Base-by-base conservation (phyloP, 371 early-diverging fungal species). In the Gilbertella persicaria region DNA sequence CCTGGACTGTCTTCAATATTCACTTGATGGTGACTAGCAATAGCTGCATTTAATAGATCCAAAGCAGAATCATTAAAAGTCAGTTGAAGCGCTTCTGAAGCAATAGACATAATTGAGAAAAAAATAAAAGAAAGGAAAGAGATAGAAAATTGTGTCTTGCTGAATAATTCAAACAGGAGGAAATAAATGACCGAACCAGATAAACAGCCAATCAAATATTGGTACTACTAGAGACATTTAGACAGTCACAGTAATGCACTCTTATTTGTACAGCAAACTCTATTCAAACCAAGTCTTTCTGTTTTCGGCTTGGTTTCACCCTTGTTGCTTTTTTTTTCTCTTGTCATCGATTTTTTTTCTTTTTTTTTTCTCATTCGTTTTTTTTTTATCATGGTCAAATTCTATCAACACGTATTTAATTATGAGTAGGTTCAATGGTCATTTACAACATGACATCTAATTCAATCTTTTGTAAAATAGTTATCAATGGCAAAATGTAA, bases 401-500 rank as follows among this genome's bases (percentile, higher is more conserved):
- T 92, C 61, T 91, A 85, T 67, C 85, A 88, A 45, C 89, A 91
- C 52, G 81, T 79, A 13, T 85, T 83, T 45, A 74, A 77, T 28
- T 92, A 85, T 60, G 88, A 89, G 85, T 86, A 85, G 67, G 77
- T 62, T 14, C 2, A 47, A 19, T 35, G 30, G 12, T 16, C 29
- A 45, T 4, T 16, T 1, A 49, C 5, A 23, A 39, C 25, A 38
- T 6, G 8, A 8, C 17, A 36, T 37, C 1, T 35, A n/a, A 21
- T n/a, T 19, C 14, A 19, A 17, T 25, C n/a, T n/a, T n/a, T n/a
- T n/a, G n/a, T n/a, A n/a, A n/a, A n/a, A 5, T 42, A 90, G 90
- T 24, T 82, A 86, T 58, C 79, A 82, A 42, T 95, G 95, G 95
- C 79, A 82, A 43, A 85, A 82, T 57, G 94, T 96, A 40, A 90